phyloP scores from a whole-genome alignment of 2,329 filamentous ascomycete genomes.

The Colletotrichum graminicola region DNA sequence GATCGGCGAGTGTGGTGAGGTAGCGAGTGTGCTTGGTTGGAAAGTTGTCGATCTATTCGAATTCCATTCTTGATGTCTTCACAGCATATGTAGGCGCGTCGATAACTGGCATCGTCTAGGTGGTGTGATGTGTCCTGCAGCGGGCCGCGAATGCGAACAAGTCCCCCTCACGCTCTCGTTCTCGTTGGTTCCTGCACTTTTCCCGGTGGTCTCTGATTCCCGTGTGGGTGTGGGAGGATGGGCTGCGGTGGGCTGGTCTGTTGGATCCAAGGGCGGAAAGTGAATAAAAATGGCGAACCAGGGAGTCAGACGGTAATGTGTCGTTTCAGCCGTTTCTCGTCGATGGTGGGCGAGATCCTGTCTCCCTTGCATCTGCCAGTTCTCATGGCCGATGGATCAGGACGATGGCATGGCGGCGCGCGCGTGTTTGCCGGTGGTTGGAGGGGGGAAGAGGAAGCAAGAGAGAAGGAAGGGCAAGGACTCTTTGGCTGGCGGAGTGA shows the following conservation, averaged over 20 bases:
- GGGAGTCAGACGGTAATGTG: background rate
- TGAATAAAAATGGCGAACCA: background rate
- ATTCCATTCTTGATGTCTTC: conserved; percentile 41
- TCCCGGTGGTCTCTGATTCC: background rate
- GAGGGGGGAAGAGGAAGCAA: conserved; percentile 20
- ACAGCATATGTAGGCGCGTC: background rate
- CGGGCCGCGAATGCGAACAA: conserved; percentile 24
- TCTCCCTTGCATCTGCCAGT: conserved; percentile 42
- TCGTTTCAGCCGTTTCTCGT: conserved; percentile 39
- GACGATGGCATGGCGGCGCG: conserved; percentile 46
- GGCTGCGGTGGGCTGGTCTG: background rate
- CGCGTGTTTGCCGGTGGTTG: conserved; percentile 30
- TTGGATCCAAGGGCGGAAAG: background rate
- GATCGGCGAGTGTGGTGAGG: conserved; percentile 35
- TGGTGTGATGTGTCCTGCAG: conserved; percentile 34
- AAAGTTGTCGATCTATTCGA: conserved; percentile 39
- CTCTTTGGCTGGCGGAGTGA: conserved; percentile 31
- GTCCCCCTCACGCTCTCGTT: background rate
- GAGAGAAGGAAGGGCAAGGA: conserved; percentile 12
- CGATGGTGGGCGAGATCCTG: conserved; percentile 35
- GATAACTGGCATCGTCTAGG: conserved; percentile 36
- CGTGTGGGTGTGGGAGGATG: background rate
- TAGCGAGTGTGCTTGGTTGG: conserved; percentile 15
- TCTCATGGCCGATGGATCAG: conserved; percentile 41
- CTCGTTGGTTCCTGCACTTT: conserved; percentile 3